phyloP scores from a whole-genome alignment of 768 basidiomycete species.

The Obba rivulosa region DNA sequence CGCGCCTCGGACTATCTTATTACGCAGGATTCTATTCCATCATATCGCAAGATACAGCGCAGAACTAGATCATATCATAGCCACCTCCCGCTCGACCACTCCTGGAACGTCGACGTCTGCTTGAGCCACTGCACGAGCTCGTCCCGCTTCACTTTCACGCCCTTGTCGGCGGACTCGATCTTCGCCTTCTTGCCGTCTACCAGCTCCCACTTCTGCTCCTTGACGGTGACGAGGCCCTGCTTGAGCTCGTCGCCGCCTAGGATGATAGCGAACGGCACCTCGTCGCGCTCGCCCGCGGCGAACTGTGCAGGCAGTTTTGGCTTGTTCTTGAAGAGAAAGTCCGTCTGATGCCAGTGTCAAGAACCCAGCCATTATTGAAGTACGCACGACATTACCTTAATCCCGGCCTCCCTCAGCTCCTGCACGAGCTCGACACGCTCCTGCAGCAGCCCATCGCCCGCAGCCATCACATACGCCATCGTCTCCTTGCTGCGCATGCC shows the following conservation, averaged over 20 bases:
- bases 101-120: slow-evolving; percentile 21
- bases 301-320: slow-evolving; percentile 88
- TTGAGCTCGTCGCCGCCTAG: slow-evolving; percentile 85
- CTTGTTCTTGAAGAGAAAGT: slow-evolving; percentile 90
- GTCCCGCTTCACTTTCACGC: slow-evolving; percentile 34
- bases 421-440: slow-evolving; percentile 79
- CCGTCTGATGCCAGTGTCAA: slow-evolving; percentile 49
- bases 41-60: neutral
- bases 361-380: neutral
- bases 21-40: too few species aligned
- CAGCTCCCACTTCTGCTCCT: slow-evolving; percentile 83
- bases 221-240: slow-evolving; percentile 81
- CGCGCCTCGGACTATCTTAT: too few species aligned
- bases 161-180: slow-evolving; percentile 43
- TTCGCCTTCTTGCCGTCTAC: slow-evolving; percentile 66
- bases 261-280: slow-evolving; percentile 90
- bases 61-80: slow-evolving; percentile 2
- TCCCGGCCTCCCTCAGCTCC: slow-evolving; percentile 78
- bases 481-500: slow-evolving; percentile 85
- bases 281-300: slow-evolving; percentile 84
- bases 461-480: slow-evolving; percentile 89
- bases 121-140: slow-evolving; percentile 32
- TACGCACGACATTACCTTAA: slow-evolving; percentile 55
- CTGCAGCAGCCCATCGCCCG: slow-evolving; percentile 82
- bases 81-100: slow-evolving; percentile 29